These are phyloP conservation scores for Dacryopinax spathularia DNA, from an alignment of 768 basidiomycete species.

Conservation along the genomic window DNA sequence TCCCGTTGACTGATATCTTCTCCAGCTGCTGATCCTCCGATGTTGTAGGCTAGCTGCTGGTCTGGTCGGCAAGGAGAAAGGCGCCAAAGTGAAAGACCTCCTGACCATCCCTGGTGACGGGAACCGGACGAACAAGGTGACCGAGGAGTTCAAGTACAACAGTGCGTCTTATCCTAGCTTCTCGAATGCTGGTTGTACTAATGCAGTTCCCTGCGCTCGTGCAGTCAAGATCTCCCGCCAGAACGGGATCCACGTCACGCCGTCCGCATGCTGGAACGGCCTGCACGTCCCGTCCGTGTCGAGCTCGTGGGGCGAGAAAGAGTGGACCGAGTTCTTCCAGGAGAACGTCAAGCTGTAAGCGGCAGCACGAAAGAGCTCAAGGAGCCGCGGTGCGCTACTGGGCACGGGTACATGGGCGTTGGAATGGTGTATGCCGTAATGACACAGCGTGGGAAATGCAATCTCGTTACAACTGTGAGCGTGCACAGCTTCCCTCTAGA, in stretches of 20 bases:
- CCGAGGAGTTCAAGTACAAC: conserved; percentile 79
- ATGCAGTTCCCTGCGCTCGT: background rate
- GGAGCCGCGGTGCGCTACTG: too few species aligned
- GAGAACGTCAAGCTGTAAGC: conserved; percentile 28
- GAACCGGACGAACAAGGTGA: conserved; percentile 69
- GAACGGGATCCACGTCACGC: conserved; percentile 85
- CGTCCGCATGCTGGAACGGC: conserved; percentile 62
- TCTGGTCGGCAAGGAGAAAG: conserved; percentile 37
- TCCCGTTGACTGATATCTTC: background rate
- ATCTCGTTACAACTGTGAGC: too few species aligned
- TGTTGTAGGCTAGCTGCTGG: conserved; percentile 32
- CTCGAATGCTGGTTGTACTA: background rate
- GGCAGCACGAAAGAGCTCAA: background rate
- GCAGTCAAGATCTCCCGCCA: conserved; percentile 83
- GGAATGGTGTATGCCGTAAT: too few species aligned
- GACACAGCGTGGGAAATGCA: too few species aligned
- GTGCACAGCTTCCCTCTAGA: too few species aligned
- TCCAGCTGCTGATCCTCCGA: background rate
- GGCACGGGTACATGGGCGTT: too few species aligned
- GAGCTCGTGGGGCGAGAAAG: conserved; percentile 65
- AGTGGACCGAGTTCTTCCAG: conserved; percentile 66
- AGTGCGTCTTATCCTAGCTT: conserved; percentile 35
- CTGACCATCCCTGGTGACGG: conserved; percentile 45
- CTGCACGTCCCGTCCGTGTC: conserved; percentile 56
- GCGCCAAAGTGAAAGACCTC: conserved; percentile 45